Base-by-base conservation (phyloP, 768 basidiomycete species). In the Nevesoporus exiguus region DNA sequence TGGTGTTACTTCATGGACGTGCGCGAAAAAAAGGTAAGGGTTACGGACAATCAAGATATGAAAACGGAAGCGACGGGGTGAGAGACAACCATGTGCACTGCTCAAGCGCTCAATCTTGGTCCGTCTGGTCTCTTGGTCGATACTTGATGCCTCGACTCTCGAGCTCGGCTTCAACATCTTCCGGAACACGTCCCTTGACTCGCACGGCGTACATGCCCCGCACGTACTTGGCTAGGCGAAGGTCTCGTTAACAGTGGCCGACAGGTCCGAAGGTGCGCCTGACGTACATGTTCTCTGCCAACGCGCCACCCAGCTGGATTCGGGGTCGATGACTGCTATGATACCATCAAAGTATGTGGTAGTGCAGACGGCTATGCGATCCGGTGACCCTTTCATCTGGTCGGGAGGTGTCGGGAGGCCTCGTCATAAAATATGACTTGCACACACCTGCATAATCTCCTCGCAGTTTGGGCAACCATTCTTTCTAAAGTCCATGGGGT, bases 401-500 rank as follows among this genome's bases (percentile, higher is more conserved):
- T 45, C 21, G 39, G 31, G 31, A 45, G n/a, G 15, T 19, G 49
- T 29, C 21, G 30, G n/a, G 30, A 34, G 46, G 36, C 57, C 31
- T 15, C n/a, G 24, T 13, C 46, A 27, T 5, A 14, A 47, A 5
- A 49, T 7, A 54, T 25, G 22, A 22, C 27, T 8, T 34, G 34
- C 7, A 69, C 81, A 51, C 55, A 95, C 96, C 78, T 94, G 88
- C 70, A 98, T 81, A 60, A 95, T 78, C 67, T 96, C 92, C 62
- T 98, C 96, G 66, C 97, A 99, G 70, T 99, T 99, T 41, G 96
- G 96, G 69, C 97, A 99, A 6, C 97, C 97, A 21, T 77, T 73
- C 62, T 82, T 85, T 40, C 86, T 77, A 69, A 98, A 99, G 61
- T 98, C 96, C 37, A 77, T 74, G 0, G 92, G 84, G 0, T 85